A percentile compares a stretch with the other conserved stretches of the same genome.
Evolutionary conservation across 257 asterid genomes (phyloP).

Genomic region (Striga asiatica): DNA sequence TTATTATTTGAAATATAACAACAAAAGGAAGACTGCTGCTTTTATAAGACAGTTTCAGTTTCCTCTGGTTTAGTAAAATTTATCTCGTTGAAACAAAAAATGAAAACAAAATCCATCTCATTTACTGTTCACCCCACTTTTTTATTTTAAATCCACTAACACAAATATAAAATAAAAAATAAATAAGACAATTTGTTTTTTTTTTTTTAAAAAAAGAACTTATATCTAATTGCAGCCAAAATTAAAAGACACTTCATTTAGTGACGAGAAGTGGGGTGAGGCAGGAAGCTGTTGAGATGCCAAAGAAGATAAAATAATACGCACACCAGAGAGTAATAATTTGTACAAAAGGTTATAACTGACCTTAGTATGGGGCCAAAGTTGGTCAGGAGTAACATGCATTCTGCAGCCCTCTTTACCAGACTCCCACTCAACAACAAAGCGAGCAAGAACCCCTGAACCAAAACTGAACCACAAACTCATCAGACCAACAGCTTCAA

Average conservation of each 20-base stretch:
- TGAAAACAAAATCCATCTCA: too few relatives aligned
- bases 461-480: constrained; percentile 99
- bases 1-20: too few relatives aligned
- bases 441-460: constrained; percentile 88
- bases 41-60: too few relatives aligned
- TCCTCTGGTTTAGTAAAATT: too few relatives aligned
- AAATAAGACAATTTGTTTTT: too few relatives aligned
- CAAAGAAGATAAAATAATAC: background rate
- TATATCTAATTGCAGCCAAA: too few relatives aligned
- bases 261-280: background rate
- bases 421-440: constrained; percentile 97
- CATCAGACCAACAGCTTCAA: constrained; percentile 95
- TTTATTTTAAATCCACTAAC: too few relatives aligned
- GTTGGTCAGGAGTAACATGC: constrained; percentile 99
- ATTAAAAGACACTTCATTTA: constrained; percentile 1
- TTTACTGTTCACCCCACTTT: too few relatives aligned
- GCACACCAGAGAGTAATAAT: background rate
- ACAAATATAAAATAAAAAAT: too few relatives aligned
- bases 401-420: constrained; percentile 96
- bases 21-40: too few relatives aligned
- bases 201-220: too few relatives aligned
- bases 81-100: too few relatives aligned
- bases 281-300: background rate
- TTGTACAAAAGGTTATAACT: constrained; percentile 14
- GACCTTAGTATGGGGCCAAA: constrained; percentile 99